These are phyloP conservation scores for Pythium pectinolyticum DNA, from an alignment of 352 stramenopile species.

Conservation along the genomic window DNA sequence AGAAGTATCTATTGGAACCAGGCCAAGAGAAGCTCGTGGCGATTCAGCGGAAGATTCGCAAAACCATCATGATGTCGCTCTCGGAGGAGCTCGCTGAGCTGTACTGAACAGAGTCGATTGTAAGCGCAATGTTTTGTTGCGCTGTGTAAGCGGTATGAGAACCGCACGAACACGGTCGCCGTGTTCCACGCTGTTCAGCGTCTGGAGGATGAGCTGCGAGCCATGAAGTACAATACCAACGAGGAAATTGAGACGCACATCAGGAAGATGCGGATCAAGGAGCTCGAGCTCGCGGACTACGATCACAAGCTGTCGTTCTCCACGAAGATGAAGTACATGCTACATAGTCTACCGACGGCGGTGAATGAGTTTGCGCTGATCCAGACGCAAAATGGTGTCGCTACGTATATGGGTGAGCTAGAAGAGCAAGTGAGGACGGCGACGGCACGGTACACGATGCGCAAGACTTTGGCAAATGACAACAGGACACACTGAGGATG, in stretches of 20 bases:
- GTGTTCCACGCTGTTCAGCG: background rate
- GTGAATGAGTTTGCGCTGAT: background rate
- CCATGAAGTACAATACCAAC: background rate
- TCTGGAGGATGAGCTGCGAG: background rate
- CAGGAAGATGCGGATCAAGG: background rate
- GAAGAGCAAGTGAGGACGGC: background rate
- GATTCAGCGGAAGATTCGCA: background rate
- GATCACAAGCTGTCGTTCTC: background rate
- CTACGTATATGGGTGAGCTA: background rate
- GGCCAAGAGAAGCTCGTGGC: background rate
- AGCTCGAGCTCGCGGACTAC: background rate
- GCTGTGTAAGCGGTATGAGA: background rate
- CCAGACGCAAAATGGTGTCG: background rate
- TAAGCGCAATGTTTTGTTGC: background rate
- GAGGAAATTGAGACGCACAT: conserved; percentile 1
- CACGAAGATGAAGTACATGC: background rate
- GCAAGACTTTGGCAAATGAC: background rate
- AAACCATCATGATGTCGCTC: conserved; percentile 12
- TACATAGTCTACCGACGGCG: background rate
- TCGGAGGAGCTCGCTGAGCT: background rate
- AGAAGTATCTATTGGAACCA: background rate
- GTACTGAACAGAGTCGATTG: background rate
- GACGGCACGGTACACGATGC: background rate
- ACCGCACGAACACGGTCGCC: background rate
- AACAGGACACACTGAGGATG: background rate